Evolutionary conservation across 768 basidiomycete genomes (phyloP), one percentile per base, ranked within the genome.

Genomic region (Megacollybia marginata): DNA sequence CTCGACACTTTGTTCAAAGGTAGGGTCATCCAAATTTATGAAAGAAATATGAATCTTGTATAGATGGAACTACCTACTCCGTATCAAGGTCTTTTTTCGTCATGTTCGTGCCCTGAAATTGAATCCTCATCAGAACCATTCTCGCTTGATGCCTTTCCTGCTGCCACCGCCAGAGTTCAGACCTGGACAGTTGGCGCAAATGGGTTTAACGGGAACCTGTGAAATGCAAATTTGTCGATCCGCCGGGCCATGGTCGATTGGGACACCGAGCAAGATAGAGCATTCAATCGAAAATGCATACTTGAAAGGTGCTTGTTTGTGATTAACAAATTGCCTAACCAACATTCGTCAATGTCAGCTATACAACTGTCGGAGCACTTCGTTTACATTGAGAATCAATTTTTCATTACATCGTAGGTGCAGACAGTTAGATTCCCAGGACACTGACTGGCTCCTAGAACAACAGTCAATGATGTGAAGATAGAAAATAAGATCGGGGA

Each of bases 171-270:
- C 95, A 0, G 96, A 99, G 59, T 98, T 92, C 65, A 89, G 75
- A 55, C 77, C 83, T 13, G 76, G 78, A 6, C 92, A 98, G 54
- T 74, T 99, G 6, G 69, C 79, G 20, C 74, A 81, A 19, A 71
- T 89, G 68, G 88, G 90, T 33, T 73, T 99, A 36, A 92, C 90
- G 1, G 96, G 96, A 8, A 98, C 95, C 0, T 97, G 94, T 65
- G 96, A 99, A 63, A 74, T 96, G 61, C 96, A 99, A 61, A 92
- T 99, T 54, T 95, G 92, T 64, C 83, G 96, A 20, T 95, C 92
- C 13, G 87, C 89, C 11, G 92, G 93, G 2, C 90, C 92, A 1
- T 99, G 96, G 96, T 97, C 94, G 2, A 74, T 98, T 65, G 96
- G 94, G 3, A 97, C 93, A 3, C 75, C 82, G 16, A 83, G 81